phyloP scores from a whole-genome alignment of 345 rosid species.

The Moricandia moricandioides region DNA sequence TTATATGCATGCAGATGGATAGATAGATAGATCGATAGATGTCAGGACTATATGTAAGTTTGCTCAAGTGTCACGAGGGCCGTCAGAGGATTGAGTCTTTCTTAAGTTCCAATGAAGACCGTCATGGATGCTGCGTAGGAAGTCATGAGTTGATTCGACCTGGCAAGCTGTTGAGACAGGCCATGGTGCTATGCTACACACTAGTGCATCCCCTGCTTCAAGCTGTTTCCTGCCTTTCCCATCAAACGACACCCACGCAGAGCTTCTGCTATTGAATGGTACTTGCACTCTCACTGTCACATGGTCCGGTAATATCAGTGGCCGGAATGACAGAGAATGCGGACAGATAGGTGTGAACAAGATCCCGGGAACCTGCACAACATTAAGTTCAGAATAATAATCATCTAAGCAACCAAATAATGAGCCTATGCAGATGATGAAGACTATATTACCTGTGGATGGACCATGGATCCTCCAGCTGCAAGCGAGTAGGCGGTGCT shows the following conservation, averaged over 20 bases:
- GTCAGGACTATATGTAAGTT: slow-evolving; percentile 1
- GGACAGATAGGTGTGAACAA: slow-evolving; percentile 98
- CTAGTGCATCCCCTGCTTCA: slow-evolving; percentile 84
- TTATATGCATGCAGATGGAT: slow-evolving; percentile 8
- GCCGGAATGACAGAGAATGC: slow-evolving; percentile 92
- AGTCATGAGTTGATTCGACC: slow-evolving; percentile 77
- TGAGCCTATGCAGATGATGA: no score
- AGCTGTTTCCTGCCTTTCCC: slow-evolving; percentile 85
- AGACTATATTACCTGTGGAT: slow-evolving; percentile 67
- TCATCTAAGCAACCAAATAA: no score
- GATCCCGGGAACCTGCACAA: slow-evolving; percentile 89
- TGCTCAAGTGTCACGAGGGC: slow-evolving; percentile 49
- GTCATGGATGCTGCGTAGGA: slow-evolving; percentile 84
- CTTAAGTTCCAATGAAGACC: slow-evolving; percentile 97
- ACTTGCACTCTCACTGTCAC: slow-evolving; percentile 83
- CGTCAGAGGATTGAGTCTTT: slow-evolving; percentile 75
- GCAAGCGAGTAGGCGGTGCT: slow-evolving; percentile 99
- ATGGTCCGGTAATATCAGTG: slow-evolving; percentile 90
- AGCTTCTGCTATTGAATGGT: slow-evolving; percentile 84
- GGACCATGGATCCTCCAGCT: slow-evolving; percentile 99
- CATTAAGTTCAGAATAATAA: background rate
- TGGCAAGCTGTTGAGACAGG: slow-evolving; percentile 96
- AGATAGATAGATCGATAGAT: background rate
- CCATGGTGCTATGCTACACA: slow-evolving; percentile 97
- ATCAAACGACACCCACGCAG: slow-evolving; percentile 95